Base-by-base conservation (phyloP, 2,329 filamentous ascomycete species). In the Ascochyta rabiei region DNA sequence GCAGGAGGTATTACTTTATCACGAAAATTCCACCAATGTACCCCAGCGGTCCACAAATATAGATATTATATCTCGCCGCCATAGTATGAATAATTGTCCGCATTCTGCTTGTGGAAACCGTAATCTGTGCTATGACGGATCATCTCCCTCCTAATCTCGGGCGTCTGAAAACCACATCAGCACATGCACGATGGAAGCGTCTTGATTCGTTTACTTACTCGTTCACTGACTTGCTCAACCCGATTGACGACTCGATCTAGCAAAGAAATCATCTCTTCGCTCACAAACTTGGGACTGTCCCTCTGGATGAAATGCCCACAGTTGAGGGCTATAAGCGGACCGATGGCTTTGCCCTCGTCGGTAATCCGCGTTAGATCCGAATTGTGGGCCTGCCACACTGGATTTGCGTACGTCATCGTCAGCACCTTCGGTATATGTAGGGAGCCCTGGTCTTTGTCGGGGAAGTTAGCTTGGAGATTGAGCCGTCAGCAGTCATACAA, bases 281-380 rank as follows among this genome's bases (percentile, higher is more conserved):
- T 64, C 19, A 74, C 72, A 51, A 74, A 75, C 1, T 53, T 70
- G 3, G 84, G 83, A 24, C 80, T 77, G 56, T 85, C 83, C 31
- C 71, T 74, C 59, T 86, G 84, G 21, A 86, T 78, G 52, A 85
- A 84, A 66, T 85, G 82, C 0, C 82, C 82, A 30, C 80, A 81
- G 0, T 76, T 74, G 7, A 75, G 70, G 0, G 81, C 82, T 37
- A 80, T 76, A 12, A 82, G 61, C 2, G 78, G 79, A 0, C 80
- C 80, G 35, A 76, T 77, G 18, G 73, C 75, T 31, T 66, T 75
- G 10, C 74, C 73, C 0, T 64, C 46, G 4, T 70, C 71, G 0
- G 79, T 82, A 10, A 86, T 74, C 18, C 68, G 70, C 1, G 74
- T 64, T 21, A 86, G 61, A 0, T 79, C 82, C 50, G 81, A 72